A percentile compares a stretch with the other conserved stretches of the same genome.
Conservation (phyloP, 78 protist genomes). For the Dictyostelium firmibasis region DNA sequence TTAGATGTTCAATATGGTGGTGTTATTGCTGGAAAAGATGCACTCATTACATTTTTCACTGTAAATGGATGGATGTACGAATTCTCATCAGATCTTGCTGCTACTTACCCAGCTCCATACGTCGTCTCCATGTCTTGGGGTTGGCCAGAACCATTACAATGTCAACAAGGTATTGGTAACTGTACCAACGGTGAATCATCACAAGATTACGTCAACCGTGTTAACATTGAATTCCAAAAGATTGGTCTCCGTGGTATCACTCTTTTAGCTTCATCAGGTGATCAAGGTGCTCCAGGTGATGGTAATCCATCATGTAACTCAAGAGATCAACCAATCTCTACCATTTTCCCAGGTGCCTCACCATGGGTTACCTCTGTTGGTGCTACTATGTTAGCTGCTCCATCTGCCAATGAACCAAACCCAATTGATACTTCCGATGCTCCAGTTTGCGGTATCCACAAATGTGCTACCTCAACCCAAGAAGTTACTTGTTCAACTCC, state of each 20-base stretch:
- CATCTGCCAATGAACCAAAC: background rate
- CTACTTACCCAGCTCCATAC: conserved; percentile 21
- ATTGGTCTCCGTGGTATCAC: conserved; percentile 56
- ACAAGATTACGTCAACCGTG: conserved; percentile 11
- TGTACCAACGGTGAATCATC: conserved; percentile 10
- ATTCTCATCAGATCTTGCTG: conserved; percentile 21
- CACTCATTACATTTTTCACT: conserved; percentile 38
- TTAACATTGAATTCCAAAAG: conserved; percentile 61
- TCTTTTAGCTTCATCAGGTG: conserved; percentile 44
- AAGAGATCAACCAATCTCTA: conserved; percentile 30
- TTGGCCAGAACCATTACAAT: conserved; percentile 60
- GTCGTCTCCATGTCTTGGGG: conserved; percentile 71
- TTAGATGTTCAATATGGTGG: conserved; percentile 74
- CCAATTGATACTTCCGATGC: background rate
- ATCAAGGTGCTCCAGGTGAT: conserved; percentile 74
- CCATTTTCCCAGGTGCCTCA: conserved; percentile 53
- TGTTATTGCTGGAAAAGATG: conserved; percentile 17
- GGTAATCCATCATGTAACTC: conserved; percentile 2
- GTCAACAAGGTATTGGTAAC: conserved; percentile 11
- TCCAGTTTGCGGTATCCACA: background rate
- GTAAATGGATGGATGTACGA: conserved; percentile 70
- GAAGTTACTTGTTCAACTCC: conserved; percentile 57
- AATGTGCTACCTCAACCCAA: conserved; percentile 42
- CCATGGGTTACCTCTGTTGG: conserved; percentile 77
- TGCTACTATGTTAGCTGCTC: conserved; percentile 64